Evolutionary conservation across 768 basidiomycete genomes (phyloP), one percentile per base, ranked within the genome.

Genomic region (Vishniacozyma victoriae): DNA sequence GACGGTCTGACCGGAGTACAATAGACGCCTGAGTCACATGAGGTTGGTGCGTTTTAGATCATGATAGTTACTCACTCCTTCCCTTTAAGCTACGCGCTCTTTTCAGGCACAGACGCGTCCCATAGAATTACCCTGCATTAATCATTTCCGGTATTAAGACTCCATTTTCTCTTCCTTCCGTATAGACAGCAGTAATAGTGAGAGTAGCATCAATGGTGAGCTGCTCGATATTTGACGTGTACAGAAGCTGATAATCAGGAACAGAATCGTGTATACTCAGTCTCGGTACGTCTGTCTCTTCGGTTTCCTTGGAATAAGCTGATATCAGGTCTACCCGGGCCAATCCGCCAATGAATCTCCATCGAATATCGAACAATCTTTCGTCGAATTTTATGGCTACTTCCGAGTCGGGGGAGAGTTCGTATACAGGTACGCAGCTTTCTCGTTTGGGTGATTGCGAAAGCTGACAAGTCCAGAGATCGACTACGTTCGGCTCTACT

Each of bases 391-490:
- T 73, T 76, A 96, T 36, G 77, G 87, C 45, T 82, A 84, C 44
- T 96, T 87, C 74, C 82, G 92, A 54, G 80, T 92, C 39, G 87
- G 86, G 11, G 86, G 85, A 55, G 86, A 88, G 63, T 97, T 91
- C 75, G 81, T 87, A 44, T 97, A 97, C 73, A 79, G 92, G 90
- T 84, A 47, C 49, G 79, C 61, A 13, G 4, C 9, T n/a, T 33
- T 33, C 29, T 9, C 29, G 9, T 33, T n/a, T 9, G 29, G 9
- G 29, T 33, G 29, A 33, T 9, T n/a, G 14, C 26, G 14, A 14
- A 24, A 45, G 46, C 33, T 15, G 9, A 44, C 27, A 11, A 12
- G 13, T 35, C 2, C 48, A 78, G 90, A 64, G 95, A 99, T 65
- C 86, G 86, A 56, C 76, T 97, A 23, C 81, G 92, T 16, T 87